phyloP scores from a whole-genome alignment of 805 yeast genomes.

The Cyberlindnera mrakii region DNA sequence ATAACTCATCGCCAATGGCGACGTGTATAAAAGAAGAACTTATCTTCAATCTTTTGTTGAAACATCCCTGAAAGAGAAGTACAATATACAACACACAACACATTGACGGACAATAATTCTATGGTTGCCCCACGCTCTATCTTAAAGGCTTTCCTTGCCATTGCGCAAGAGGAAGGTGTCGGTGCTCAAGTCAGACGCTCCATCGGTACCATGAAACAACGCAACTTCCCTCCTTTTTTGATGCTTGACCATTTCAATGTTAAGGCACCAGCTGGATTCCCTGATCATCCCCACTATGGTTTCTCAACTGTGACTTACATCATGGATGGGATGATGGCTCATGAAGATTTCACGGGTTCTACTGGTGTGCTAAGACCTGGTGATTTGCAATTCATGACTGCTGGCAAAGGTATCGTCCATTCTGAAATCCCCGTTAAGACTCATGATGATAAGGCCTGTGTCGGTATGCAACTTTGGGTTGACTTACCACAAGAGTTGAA shows the following conservation, averaged over 20 bases:
- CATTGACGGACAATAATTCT: neutral
- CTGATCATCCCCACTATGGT: constrained; percentile 81
- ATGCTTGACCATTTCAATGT: constrained; percentile 76
- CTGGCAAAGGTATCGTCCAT: constrained; percentile 83
- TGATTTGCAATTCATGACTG: constrained; percentile 91
- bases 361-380: constrained; percentile 73
- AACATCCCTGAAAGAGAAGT: neutral
- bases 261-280: constrained; percentile 65
- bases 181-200: constrained; percentile 86
- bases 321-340: constrained; percentile 62
- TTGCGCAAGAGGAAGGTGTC: constrained; percentile 76
- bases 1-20: neutral
- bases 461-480: constrained; percentile 85
- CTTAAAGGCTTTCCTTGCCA: constrained; percentile 46
- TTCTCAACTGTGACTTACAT: constrained; percentile 75
- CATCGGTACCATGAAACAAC: constrained; percentile 59
- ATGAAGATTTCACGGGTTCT: constrained; percentile 85
- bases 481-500: constrained; percentile 66
- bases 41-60: too few species aligned
- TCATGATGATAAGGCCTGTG: constrained; percentile 41
- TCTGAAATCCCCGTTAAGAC: constrained; percentile 74
- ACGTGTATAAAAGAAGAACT: too few species aligned
- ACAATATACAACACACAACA: neutral
- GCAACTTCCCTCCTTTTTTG: constrained; percentile 77
- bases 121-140: constrained; percentile 37